phyloP scores from a whole-genome alignment of 2,329 filamentous ascomycete genomes.

The Gnomoniopsis smithogilvyi region DNA sequence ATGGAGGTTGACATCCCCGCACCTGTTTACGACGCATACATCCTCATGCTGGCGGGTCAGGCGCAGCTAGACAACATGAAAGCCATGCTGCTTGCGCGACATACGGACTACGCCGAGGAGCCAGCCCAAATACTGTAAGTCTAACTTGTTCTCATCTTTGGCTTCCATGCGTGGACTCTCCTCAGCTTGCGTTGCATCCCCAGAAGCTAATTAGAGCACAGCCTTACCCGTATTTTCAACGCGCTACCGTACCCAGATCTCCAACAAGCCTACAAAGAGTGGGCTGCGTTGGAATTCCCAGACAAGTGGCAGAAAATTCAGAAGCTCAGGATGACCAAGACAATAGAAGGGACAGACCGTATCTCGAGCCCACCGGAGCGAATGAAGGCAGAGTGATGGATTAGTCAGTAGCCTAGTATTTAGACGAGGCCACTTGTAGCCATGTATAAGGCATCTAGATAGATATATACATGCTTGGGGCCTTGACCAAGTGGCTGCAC shows the following conservation, averaged over 20 bases:
- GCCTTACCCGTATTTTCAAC: slow-evolving; percentile 14
- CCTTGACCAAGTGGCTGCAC: slow-evolving; percentile 1
- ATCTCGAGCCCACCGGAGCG: slow-evolving; percentile 3
- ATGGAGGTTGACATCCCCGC: slow-evolving; percentile 79
- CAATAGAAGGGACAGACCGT: slow-evolving; percentile 14
- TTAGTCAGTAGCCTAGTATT: neutral
- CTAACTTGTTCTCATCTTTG: neutral
- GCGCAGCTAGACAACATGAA: slow-evolving; percentile 67
- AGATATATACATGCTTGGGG: slow-evolving; percentile 1
- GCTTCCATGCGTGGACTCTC: neutral
- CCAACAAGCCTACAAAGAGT: slow-evolving; percentile 12
- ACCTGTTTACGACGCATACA: slow-evolving; percentile 71
- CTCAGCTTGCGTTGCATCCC: neutral
- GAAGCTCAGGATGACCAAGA: slow-evolving; percentile 5
- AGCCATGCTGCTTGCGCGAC: slow-evolving; percentile 63
- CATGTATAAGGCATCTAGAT: slow-evolving; percentile 1
- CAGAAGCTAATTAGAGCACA: slow-evolving; percentile 1
- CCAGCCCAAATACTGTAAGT: slow-evolving; percentile 71
- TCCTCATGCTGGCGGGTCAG: slow-evolving; percentile 72
- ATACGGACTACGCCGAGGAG: slow-evolving; percentile 60
- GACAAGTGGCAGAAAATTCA: slow-evolving; percentile 3
- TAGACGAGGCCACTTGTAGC: neutral
- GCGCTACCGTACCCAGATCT: slow-evolving; percentile 8
- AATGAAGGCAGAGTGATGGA: slow-evolving; percentile 1
- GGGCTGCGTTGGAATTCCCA: slow-evolving; percentile 14